Percentiles rank a stretch among this genome's conserved stretches.
Conservation (phyloP, 192 early-diverging fungal genomes). For the Spizellomyces sp. region DNA sequence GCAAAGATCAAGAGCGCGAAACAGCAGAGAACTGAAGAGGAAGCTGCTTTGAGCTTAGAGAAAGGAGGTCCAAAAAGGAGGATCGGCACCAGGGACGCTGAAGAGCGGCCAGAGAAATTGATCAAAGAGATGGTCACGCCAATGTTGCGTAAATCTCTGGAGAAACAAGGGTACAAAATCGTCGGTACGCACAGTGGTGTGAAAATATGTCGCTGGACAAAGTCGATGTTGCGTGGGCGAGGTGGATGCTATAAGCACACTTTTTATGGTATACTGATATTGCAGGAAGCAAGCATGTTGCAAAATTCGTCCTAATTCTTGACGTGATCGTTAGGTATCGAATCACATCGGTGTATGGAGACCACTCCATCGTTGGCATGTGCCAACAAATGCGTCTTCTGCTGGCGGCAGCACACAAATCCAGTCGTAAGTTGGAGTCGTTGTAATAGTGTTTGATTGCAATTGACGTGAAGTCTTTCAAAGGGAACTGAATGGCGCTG, state of each 20-base stretch:
- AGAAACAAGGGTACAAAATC: conserved; percentile 77
- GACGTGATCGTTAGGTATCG: conserved; percentile 35
- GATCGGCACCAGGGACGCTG: conserved; percentile 33
- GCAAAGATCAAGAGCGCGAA: conserved; percentile 60
- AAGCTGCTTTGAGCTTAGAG: conserved; percentile 46
- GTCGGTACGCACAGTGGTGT: conserved; percentile 73
- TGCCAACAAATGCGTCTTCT: conserved; percentile 73
- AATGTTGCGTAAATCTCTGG: conserved; percentile 64
- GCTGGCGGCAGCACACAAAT: conserved; percentile 75
- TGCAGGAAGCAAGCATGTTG: not conserved
- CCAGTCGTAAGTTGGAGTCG: conserved; percentile 52
- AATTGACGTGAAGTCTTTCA: not conserved
- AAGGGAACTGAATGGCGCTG: conserved; percentile 66
- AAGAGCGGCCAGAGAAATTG: conserved; percentile 33
- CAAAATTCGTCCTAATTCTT: not conserved
- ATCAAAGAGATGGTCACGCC: conserved; percentile 73
- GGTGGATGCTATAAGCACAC: conserved; percentile 79
- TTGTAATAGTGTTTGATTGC: not conserved
- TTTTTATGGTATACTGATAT: conserved; percentile 62
- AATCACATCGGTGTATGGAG: conserved; percentile 75
- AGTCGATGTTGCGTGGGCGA: conserved; percentile 67
- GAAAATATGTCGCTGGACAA: conserved; percentile 81
- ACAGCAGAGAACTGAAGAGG: conserved; percentile 53
- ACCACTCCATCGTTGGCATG: conserved; percentile 78
- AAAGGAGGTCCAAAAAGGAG: conserved; percentile 47